A percentile compares a stretch with the other conserved stretches of the same genome.
These are phyloP conservation scores for Penicillium coffeae DNA, from an alignment of 495 filamentous ascomycete genomes.

Conservation along the genomic window DNA sequence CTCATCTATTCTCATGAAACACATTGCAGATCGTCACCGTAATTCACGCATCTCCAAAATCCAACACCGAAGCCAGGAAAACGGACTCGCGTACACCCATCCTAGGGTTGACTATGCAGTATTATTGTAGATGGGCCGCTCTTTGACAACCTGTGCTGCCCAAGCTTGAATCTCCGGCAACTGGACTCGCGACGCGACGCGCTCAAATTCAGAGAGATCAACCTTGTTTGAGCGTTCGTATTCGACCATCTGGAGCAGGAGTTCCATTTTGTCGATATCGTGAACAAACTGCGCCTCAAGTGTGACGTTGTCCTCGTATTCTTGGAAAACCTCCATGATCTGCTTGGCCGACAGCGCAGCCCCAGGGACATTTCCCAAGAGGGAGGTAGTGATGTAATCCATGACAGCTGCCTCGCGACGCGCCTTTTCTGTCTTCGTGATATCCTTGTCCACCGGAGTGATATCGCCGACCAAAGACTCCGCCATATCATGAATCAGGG, in stretches of 20 bases:
- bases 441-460: slow-evolving; percentile 69
- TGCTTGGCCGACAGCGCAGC: slow-evolving; percentile 57
- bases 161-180: slow-evolving; percentile 76
- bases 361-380: slow-evolving; percentile 71
- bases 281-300: slow-evolving; percentile 85
- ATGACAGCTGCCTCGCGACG: slow-evolving; percentile 83
- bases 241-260: slow-evolving; percentile 92
- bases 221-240: slow-evolving; percentile 75
- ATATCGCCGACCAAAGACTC: slow-evolving; percentile 94
- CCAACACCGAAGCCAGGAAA: too few species aligned
- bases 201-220: slow-evolving; percentile 80
- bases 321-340: slow-evolving; percentile 78
- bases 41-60: too few species aligned
- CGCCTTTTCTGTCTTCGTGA: slow-evolving; percentile 72
- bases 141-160: slow-evolving; percentile 69
- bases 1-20: slow-evolving; percentile 17
- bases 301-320: slow-evolving; percentile 86
- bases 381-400: slow-evolving; percentile 71
- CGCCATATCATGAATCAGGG: slow-evolving; percentile 95
- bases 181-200: slow-evolving; percentile 67
- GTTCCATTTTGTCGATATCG: slow-evolving; percentile 94
- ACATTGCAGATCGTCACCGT: slow-evolving; percentile 4
- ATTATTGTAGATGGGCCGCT: slow-evolving; percentile 54
- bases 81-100: too few species aligned
- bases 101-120: too few species aligned